Conservation (phyloP, 805 yeast genomes). For the Nakazawaea populi region DNA sequence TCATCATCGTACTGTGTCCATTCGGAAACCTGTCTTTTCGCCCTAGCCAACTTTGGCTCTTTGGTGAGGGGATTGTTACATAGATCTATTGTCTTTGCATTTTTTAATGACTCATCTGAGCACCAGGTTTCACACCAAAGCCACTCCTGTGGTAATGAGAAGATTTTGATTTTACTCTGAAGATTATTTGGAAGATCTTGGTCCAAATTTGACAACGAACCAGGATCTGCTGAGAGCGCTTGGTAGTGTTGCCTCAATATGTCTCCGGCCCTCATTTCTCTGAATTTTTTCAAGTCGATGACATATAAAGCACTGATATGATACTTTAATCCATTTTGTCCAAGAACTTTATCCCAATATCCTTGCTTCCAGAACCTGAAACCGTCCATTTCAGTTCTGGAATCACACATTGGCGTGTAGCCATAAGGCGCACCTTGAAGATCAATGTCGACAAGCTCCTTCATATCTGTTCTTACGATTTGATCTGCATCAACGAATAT, state of each 20-base stretch:
- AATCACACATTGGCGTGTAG: constrained; percentile 82
- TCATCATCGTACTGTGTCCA: constrained; percentile 65
- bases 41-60: constrained; percentile 72
- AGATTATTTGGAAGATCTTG: constrained; percentile 92
- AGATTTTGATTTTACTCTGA: constrained; percentile 62
- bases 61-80: constrained; percentile 82
- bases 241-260: constrained; percentile 80
- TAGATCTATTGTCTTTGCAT: constrained; percentile 75
- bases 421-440: constrained; percentile 82
- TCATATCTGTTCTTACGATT: constrained; percentile 68
- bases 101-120: constrained; percentile 48
- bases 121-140: constrained; percentile 96
- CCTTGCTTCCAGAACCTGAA: constrained; percentile 91
- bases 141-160: constrained; percentile 78
- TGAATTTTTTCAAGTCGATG: constrained; percentile 65
- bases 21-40: constrained; percentile 71
- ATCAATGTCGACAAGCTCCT: constrained; percentile 62
- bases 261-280: constrained; percentile 73
- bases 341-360: constrained; percentile 69
- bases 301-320: constrained; percentile 84
- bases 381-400: constrained; percentile 75
- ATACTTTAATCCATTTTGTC: constrained; percentile 52
- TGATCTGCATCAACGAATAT: constrained; percentile 88
- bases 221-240: constrained; percentile 68
- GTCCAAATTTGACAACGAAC: constrained; percentile 76